Conservation (phyloP, 2,329 filamentous ascomycete species). For the Phoma sp. region DNA sequence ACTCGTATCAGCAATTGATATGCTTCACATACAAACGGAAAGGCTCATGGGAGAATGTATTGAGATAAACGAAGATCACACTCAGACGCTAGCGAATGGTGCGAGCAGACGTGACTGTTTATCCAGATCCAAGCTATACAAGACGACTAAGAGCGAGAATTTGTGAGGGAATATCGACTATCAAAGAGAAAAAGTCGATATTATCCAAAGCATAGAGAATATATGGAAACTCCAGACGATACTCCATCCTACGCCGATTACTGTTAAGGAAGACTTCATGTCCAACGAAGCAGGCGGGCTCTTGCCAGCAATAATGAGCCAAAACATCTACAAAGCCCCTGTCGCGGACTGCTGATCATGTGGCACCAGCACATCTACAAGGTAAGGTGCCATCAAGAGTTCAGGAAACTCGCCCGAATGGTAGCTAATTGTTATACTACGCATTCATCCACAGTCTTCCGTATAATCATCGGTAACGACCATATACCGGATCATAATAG, state of each 20-base stretch:
- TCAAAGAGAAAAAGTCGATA: background rate
- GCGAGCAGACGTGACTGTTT: background rate
- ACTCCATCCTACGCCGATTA: background rate
- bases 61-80: too few relatives aligned
- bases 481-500: slow-evolving; percentile 36
- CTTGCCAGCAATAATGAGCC: slow-evolving; percentile 8
- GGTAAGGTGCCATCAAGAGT: slow-evolving; percentile 4
- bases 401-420: too few relatives aligned
- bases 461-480: slow-evolving; percentile 22
- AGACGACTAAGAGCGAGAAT: background rate
- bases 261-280: background rate
- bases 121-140: background rate
- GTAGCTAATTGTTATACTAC: background rate
- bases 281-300: slow-evolving; percentile 13
- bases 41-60: too few relatives aligned
- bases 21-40: too few relatives aligned
- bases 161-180: background rate
- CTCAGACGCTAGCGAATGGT: too few relatives aligned
- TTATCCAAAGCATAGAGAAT: background rate
- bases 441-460: background rate
- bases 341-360: background rate
- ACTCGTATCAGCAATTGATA: too few relatives aligned
- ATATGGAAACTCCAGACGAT: background rate
- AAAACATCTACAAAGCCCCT: slow-evolving; percentile 16
- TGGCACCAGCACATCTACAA: slow-evolving; percentile 30